Percentiles rank a stretch among this genome's conserved stretches.
phyloP scores from a whole-genome alignment of 2,329 filamentous ascomycete species.

The Sporothrix protearum region DNA sequence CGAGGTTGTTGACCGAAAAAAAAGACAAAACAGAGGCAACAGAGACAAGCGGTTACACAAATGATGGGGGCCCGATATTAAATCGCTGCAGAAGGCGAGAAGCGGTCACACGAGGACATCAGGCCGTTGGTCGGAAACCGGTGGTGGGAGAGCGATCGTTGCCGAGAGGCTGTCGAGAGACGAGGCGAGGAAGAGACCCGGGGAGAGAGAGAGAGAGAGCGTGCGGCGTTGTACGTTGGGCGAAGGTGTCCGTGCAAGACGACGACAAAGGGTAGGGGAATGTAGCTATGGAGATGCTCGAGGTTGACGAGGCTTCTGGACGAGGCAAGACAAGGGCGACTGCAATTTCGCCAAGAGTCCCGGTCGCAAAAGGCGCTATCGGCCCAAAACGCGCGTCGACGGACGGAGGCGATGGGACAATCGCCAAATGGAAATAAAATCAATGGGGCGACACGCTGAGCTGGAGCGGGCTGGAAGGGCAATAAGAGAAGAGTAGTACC shows the following conservation, averaged over 20 bases:
- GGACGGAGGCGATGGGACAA: not conserved
- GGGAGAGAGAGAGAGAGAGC: not conserved
- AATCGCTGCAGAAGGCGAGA: constrained; percentile 10
- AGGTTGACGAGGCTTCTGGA: not conserved
- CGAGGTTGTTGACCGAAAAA: not conserved
- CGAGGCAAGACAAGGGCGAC: not conserved
- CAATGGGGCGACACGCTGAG: not conserved
- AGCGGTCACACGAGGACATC: constrained; percentile 12
- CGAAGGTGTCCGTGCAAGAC: not conserved
- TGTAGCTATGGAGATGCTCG: not conserved
- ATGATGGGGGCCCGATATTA: constrained; percentile 3
- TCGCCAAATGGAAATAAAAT: not conserved
- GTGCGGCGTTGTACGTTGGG: not conserved
- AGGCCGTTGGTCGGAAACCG: not conserved
- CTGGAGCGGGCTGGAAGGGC: not conserved
- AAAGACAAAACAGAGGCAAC: not conserved
- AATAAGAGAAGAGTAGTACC: not conserved
- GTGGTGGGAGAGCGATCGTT: not conserved
- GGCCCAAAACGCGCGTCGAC: constrained; percentile 8
- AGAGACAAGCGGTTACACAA: not conserved
- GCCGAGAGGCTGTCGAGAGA: not conserved
- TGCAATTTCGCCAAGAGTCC: constrained; percentile 7
- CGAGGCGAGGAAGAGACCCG: not conserved
- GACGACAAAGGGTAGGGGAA: not conserved
- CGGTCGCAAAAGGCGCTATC: not conserved